These are phyloP conservation scores for Teunomyces pallodes DNA, from an alignment of 805 yeast species.

Conservation along the genomic window DNA sequence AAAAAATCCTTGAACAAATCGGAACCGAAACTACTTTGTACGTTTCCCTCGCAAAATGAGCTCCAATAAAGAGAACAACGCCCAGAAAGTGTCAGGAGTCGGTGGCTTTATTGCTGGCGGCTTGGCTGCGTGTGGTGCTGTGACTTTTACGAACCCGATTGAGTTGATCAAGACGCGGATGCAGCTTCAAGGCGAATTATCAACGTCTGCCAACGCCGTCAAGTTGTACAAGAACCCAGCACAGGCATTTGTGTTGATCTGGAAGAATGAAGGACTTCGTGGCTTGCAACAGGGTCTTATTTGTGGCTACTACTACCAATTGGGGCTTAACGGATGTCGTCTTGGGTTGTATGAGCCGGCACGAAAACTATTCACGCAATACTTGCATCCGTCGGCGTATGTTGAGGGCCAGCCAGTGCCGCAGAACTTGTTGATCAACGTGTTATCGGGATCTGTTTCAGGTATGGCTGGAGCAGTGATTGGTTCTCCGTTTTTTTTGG, in stretches of 20 bases:
- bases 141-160: conserved; percentile 93
- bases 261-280: conserved; percentile 75
- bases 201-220: conserved; percentile 49
- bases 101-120: conserved; percentile 31
- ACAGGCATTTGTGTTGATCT: conserved; percentile 76
- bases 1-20: neutral
- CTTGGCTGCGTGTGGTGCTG: conserved; percentile 94
- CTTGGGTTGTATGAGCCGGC: conserved; percentile 92
- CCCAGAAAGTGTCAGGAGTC: conserved; percentile 20
- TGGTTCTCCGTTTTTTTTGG: conserved; percentile 89
- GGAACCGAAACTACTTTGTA: neutral
- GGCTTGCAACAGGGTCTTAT: conserved; percentile 88
- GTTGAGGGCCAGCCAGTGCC: conserved; percentile 38
- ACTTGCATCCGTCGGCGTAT: conserved; percentile 50
- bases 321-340: conserved; percentile 91
- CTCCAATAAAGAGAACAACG: neutral
- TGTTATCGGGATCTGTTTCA: conserved; percentile 74
- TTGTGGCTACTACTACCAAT: conserved; percentile 87
- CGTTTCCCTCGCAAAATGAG: neutral
- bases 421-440: conserved; percentile 54
- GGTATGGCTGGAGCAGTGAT: conserved; percentile 87
- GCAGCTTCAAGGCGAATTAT: conserved; percentile 94
- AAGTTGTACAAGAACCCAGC: conserved; percentile 72
- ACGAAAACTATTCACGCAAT: conserved; percentile 55
- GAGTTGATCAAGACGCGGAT: conserved; percentile 92